Evolutionary conservation across 2,329 filamentous ascomycete genomes (phyloP).

Genomic region (Blastomyces gilchristii): DNA sequence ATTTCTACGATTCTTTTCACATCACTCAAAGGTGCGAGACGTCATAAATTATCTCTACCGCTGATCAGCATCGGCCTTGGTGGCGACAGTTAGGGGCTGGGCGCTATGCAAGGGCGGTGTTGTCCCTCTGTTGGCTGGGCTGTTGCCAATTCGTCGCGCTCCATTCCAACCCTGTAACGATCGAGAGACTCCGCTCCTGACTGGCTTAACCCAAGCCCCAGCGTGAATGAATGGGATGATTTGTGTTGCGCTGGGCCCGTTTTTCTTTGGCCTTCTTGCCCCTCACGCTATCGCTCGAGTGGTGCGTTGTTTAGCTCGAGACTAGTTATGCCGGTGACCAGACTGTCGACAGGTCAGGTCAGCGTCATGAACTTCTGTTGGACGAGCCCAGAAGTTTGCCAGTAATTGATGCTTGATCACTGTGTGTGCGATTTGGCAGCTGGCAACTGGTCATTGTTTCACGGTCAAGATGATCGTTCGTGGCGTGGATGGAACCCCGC

Average conservation of each 20-base stretch:
- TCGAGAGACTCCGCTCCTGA: not conserved
- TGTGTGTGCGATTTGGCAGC: not conserved
- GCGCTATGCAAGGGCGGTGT: conserved; percentile 5
- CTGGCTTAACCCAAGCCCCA: not conserved
- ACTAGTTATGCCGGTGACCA: not conserved
- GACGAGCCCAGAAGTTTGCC: not conserved
- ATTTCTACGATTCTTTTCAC: not conserved
- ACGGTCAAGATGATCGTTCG: not conserved
- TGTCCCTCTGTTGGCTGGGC: not conserved
- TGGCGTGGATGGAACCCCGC: conserved; percentile 1
- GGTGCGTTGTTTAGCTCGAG: not conserved
- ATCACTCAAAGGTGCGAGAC: not conserved
- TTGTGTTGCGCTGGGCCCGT: not conserved
- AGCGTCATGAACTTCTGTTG: not conserved
- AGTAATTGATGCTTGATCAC: not conserved
- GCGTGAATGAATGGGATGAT: not conserved
- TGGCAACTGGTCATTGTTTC: conserved; percentile 2
- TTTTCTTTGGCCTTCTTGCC: not conserved
- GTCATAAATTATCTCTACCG: not conserved
- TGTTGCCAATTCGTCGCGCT: not conserved
- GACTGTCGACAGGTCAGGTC: not conserved
- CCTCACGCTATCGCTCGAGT: not conserved
- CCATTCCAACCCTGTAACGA: not conserved
- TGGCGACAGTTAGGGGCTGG: conserved; percentile 1
- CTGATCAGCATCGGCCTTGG: not conserved